phyloP scores from a whole-genome alignment of 2,329 filamentous ascomycete genomes.

The Alternaria arborescens region DNA sequence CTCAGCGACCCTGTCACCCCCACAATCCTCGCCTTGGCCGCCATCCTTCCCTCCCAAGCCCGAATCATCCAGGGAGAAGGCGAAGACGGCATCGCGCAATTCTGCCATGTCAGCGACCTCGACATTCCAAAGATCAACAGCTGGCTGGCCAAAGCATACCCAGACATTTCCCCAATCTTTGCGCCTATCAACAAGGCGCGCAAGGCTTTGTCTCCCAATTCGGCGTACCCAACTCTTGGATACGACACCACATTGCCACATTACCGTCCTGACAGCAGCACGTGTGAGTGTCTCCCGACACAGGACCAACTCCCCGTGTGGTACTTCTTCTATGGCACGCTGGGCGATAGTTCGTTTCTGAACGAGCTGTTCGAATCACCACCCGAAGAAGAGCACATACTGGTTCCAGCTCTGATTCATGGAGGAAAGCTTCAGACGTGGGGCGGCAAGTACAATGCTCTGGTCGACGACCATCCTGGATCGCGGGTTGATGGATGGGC shows the following conservation, averaged over 20 bases:
- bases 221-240: not conserved
- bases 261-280: not conserved
- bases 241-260: not conserved
- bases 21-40: not conserved
- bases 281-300: accelerated
- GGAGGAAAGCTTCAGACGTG: not conserved
- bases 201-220: not conserved
- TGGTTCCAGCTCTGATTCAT: not conserved
- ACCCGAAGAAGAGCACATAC: not conserved
- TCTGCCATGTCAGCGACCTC: not conserved
- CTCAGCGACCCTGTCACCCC: not conserved
- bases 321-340: slow-evolving; percentile 3
- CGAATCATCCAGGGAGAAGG: not conserved
- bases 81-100: not conserved
- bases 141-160: not conserved
- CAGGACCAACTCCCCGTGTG: not conserved
- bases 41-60: not conserved
- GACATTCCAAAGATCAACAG: not conserved
- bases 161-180: not conserved
- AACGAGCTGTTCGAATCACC: not conserved
- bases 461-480: not conserved
- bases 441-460: not conserved
- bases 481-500: not conserved
- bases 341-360: not conserved
- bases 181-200: not conserved